These are phyloP conservation scores for Rhypophila decipiens DNA, from an alignment of 495 filamentous ascomycete species.

Conservation along the genomic window DNA sequence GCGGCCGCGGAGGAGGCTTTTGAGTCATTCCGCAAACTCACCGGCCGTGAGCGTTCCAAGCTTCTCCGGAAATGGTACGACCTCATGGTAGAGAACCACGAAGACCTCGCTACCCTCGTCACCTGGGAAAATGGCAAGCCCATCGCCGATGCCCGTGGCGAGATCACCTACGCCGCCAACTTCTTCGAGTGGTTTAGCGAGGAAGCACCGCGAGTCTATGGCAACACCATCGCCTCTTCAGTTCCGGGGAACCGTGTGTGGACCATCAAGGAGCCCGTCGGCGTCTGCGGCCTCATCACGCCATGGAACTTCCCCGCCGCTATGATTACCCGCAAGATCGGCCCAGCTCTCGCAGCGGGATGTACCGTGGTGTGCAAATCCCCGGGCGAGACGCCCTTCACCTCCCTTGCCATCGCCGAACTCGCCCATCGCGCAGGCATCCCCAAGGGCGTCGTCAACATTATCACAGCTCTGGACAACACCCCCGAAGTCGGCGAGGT, in stretches of 20 bases:
- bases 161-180: slow-evolving; percentile 65
- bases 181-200: slow-evolving; percentile 84
- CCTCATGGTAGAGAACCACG: slow-evolving; percentile 76
- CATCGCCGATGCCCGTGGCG: slow-evolving; percentile 63
- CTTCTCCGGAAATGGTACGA: slow-evolving; percentile 89
- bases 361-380: slow-evolving; percentile 85
- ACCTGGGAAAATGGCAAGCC: slow-evolving; percentile 82
- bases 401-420: slow-evolving; percentile 73
- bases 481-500: slow-evolving; percentile 67
- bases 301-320: slow-evolving; percentile 96
- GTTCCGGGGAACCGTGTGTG: slow-evolving; percentile 67
- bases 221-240: slow-evolving; percentile 68
- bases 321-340: slow-evolving; percentile 88
- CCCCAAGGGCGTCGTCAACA: slow-evolving; percentile 77
- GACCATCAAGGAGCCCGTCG: slow-evolving; percentile 80
- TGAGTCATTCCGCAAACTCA: slow-evolving; percentile 63
- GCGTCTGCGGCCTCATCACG: slow-evolving; percentile 91
- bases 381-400: slow-evolving; percentile 81
- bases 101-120: slow-evolving; percentile 84
- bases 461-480: slow-evolving; percentile 66
- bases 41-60: slow-evolving; percentile 73
- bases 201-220: slow-evolving; percentile 66
- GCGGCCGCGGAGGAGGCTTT: slow-evolving; percentile 69
- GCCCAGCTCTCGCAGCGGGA: slow-evolving; percentile 63
- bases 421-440: slow-evolving; percentile 78